phyloP scores from a whole-genome alignment of 1,139 yeast species.

The Pneumocystis wakefieldiae region DNA sequence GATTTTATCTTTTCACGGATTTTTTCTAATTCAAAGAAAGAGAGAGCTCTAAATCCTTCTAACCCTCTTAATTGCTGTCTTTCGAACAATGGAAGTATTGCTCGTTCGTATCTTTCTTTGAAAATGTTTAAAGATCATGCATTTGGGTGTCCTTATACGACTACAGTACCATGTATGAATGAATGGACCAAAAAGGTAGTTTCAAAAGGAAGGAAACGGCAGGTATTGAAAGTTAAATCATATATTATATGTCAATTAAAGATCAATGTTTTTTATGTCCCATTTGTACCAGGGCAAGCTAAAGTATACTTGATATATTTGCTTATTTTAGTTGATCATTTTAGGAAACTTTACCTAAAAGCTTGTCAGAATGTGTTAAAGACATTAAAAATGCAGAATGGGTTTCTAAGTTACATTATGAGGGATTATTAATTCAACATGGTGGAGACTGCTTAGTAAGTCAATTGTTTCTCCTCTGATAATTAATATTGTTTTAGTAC shows the following conservation, averaged over 20 bases:
- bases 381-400: constrained; percentile 13
- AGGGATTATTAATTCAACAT: constrained; percentile 60
- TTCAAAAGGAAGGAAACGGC: constrained; percentile 2
- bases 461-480: background rate
- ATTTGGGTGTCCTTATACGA: constrained; percentile 9
- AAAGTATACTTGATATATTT: background rate
- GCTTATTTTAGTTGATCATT: background rate
- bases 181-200: constrained; percentile 16
- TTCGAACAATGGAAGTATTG: constrained; percentile 9
- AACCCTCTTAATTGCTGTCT: constrained; percentile 7
- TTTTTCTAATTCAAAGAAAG: constrained; percentile 7
- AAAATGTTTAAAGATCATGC: constrained; percentile 7
- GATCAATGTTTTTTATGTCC: constrained; percentile 9
- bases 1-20: constrained; percentile 4
- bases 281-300: constrained; percentile 3
- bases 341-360: constrained; percentile 8
- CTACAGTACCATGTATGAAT: constrained; percentile 12
- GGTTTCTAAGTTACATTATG: constrained; percentile 21
- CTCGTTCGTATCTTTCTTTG: constrained; percentile 8
- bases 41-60: too few species aligned
- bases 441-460: constrained; percentile 53
- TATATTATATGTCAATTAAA: constrained; percentile 11
- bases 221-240: constrained; percentile 4
- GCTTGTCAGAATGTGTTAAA: constrained; percentile 10
- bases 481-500: constrained; percentile 15